Percentiles rank a stretch among this genome's conserved stretches.
phyloP scores from a whole-genome alignment of 805 yeast genomes.

The Aciculoconidium aculeatum region DNA sequence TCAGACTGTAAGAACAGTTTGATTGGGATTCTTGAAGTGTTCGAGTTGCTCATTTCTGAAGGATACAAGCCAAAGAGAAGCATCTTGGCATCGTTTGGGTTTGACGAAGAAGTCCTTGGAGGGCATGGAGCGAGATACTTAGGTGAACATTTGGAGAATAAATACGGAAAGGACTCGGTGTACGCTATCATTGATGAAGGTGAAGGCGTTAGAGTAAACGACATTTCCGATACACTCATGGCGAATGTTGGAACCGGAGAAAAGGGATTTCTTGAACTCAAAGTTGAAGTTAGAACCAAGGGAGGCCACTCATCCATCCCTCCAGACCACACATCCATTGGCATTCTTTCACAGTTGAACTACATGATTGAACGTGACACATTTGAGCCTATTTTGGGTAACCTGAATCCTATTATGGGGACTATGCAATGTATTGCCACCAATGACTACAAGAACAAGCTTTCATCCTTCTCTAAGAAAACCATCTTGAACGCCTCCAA shows the following conservation, averaged over 20 bases:
- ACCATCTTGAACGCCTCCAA: constrained; percentile 31
- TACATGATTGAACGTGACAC: constrained; percentile 52
- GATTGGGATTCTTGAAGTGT: constrained; percentile 59
- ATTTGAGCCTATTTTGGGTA: constrained; percentile 40
- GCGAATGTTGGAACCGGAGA: constrained; percentile 46
- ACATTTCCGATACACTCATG: constrained; percentile 46
- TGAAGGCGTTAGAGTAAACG: constrained; percentile 32
- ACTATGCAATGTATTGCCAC: constrained; percentile 60
- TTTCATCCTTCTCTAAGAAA: constrained; percentile 18
- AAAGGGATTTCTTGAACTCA: constrained; percentile 41
- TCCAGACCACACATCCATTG: constrained; percentile 77
- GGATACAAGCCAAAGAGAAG: constrained; percentile 60
- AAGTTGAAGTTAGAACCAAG: constrained; percentile 47
- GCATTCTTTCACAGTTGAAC: constrained; percentile 58
- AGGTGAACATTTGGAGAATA: constrained; percentile 39
- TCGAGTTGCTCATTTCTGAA: constrained; percentile 39
- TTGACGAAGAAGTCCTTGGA: constrained; percentile 76
- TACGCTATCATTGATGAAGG: constrained; percentile 66
- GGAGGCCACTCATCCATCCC: constrained; percentile 85
- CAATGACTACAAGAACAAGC: constrained; percentile 25
- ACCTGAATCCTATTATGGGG: constrained; percentile 54
- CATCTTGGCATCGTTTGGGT: constrained; percentile 61
- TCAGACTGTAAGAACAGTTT: constrained; percentile 70
- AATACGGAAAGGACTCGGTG: constrained; percentile 56
- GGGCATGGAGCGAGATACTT: constrained; percentile 52